Evolutionary conservation across 306 rosid species (phyloP).

Genomic region (Astragalus membranaceus): DNA sequence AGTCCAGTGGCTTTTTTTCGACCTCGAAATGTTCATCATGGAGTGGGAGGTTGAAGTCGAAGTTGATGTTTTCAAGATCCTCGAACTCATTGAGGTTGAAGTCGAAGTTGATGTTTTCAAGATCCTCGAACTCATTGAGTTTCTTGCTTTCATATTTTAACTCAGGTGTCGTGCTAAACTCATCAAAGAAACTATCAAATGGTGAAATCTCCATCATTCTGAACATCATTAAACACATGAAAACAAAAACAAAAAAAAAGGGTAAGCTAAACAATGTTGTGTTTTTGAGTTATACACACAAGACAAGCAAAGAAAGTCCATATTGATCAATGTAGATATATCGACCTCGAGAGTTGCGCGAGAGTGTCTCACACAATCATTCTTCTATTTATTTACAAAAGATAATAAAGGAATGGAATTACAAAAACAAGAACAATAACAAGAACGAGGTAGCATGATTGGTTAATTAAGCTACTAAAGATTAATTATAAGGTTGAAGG

Average conservation of each 20-base stretch:
- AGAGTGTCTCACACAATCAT: no score
- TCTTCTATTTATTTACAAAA: no score
- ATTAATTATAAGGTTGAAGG: no score
- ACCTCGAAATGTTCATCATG: constrained; percentile 18
- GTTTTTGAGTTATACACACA: not conserved
- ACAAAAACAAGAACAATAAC: no score
- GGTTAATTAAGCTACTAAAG: no score
- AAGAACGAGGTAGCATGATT: no score
- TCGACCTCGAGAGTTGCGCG: constrained; percentile 2
- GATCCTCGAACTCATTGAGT: constrained; percentile 20
- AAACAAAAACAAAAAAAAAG: not conserved
- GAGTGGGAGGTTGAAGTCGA: constrained; percentile 16
- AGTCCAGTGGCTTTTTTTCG: constrained; percentile 25
- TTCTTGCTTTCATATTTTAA: constrained; percentile 11
- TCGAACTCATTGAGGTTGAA: constrained; percentile 26
- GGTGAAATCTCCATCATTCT: constrained; percentile 35
- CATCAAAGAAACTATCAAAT: constrained; percentile 15
- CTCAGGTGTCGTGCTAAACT: not conserved
- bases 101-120: constrained; percentile 27
- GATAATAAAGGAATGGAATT: no score
- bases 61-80: constrained; percentile 28
- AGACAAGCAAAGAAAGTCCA: not conserved
- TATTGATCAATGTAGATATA: no score
- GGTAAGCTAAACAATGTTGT: not conserved
- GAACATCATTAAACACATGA: not conserved